Conservation (phyloP, 305 asterid species). For the Coffea humblotiana region DNA sequence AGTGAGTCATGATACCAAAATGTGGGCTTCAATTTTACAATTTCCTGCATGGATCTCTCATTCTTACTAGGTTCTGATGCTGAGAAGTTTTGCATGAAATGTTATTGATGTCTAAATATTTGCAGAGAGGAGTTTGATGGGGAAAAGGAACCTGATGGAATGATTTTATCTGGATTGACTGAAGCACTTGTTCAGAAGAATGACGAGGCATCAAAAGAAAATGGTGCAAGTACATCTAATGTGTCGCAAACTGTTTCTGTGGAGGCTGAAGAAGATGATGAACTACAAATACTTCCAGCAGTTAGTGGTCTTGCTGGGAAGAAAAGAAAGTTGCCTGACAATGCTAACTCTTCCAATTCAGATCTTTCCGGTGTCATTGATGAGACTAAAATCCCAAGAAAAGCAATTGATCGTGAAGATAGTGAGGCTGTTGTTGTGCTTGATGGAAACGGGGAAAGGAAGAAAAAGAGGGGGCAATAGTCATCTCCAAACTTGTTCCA, state of each 20-base stretch:
- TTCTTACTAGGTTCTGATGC: background rate
- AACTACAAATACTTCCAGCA: constrained; percentile 40
- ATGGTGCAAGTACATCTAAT: constrained; percentile 67
- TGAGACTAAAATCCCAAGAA: constrained; percentile 42
- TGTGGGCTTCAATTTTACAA: background rate
- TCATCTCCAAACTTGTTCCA: background rate
- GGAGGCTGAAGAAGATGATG: constrained; percentile 57
- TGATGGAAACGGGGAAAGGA: constrained; percentile 44
- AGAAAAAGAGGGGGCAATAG: constrained; percentile 50
- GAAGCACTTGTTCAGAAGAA: constrained; percentile 51
- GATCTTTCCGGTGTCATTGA: constrained; percentile 21
- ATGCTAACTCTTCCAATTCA: constrained; percentile 25
- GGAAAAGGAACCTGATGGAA: constrained; percentile 94
- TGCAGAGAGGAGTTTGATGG: constrained; percentile 89
- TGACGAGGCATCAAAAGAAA: constrained; percentile 34
- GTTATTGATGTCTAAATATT: constrained; percentile 13
- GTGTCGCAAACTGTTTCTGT: constrained; percentile 37
- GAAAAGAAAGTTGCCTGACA: constrained; percentile 67
- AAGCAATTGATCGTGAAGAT: constrained; percentile 38
- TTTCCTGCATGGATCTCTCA: background rate
- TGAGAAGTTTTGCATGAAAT: constrained; percentile 11
- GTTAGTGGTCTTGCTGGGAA: constrained; percentile 38
- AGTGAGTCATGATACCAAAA: background rate
- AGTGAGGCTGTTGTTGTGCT: constrained; percentile 39
- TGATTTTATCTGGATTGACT: constrained; percentile 90